Base-by-base conservation (phyloP, 2,329 filamentous ascomycete species). In the Exophiala dermatitidis region DNA sequence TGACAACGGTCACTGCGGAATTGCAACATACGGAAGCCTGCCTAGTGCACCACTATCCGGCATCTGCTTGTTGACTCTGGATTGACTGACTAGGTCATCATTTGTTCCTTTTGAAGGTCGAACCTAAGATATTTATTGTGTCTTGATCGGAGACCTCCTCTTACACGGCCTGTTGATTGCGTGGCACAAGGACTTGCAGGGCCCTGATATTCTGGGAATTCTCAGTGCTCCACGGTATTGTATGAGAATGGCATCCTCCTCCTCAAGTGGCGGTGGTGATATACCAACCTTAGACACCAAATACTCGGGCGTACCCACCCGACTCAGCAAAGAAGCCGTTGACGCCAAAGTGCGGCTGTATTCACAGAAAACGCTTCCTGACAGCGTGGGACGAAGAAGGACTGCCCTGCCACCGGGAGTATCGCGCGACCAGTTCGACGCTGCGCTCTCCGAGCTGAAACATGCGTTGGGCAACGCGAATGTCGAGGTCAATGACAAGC, bases 401-500 rank as follows among this genome's bases (percentile, higher is more conserved):
- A 45, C 41, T 8, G 52, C 49, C 6, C 48, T 63, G 30, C 61
- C 61, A n/a, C 61, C 61, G 5, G 60, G 54, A 2, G 44, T 60
- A 7, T 47, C 38, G 12, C 51, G 46, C 29, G 51, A 54, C 29
- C 37, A 9, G n/a, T 63, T 61, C 44, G 54, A 61, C 30, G 38
- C 36, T 28, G 60, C 61, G n/a, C 54, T 63, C 29, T 41, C 41
- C 7, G 61, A 63, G 34, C 34, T 63, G 30, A 59, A 52, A 44
- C 28, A 28, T 26, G 34, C 44, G 10, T 41, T 63, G 10, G 61
- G 60, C 8, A 26, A 52, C 10, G 50, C 56, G 19, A 52, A 62
- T 58, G 60, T 63, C 45, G 50, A 59, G 31, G 37, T 62, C 30
- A 63, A 62, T 28, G 58, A 63, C 46, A 56, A 56, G 40, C 57